A percentile compares a stretch with the other conserved stretches of the same genome.
Evolutionary conservation across 495 filamentous ascomycete species (phyloP).

Genomic region (Penicillium cinerascens): DNA sequence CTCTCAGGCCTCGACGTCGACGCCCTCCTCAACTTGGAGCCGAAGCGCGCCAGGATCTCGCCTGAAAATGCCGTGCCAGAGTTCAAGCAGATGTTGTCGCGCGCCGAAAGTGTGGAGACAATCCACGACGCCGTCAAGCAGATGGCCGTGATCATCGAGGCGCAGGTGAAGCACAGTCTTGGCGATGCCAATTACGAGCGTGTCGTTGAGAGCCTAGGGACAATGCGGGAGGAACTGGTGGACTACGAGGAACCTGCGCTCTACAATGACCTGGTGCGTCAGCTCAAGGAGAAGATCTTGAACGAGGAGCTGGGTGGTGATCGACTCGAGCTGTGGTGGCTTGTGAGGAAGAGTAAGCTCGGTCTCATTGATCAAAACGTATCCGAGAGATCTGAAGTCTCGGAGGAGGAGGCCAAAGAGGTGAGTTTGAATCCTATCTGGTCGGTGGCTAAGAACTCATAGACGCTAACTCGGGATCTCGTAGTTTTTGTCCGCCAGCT

Average conservation of each 20-base stretch:
- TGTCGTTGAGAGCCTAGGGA: slow-evolving; percentile 70
- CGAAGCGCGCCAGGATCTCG: slow-evolving; percentile 63
- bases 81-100: slow-evolving; percentile 77
- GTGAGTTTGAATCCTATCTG: slow-evolving; percentile 29
- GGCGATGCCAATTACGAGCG: slow-evolving; percentile 71
- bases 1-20: slow-evolving; percentile 92
- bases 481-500: slow-evolving; percentile 35
- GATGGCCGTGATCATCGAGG: slow-evolving; percentile 66
- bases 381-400: no score
- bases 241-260: slow-evolving; percentile 69
- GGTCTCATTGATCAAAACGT: slow-evolving; percentile 72
- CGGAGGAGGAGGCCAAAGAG: slow-evolving; percentile 64
- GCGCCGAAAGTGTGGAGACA: slow-evolving; percentile 55
- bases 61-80: slow-evolving; percentile 81
- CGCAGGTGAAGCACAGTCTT: slow-evolving; percentile 65
- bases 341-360: slow-evolving; percentile 60
- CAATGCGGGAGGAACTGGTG: slow-evolving; percentile 73
- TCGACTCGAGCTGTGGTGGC: slow-evolving; percentile 78
- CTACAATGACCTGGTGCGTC: slow-evolving; percentile 72
- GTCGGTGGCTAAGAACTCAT: no score
- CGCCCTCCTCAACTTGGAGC: slow-evolving; percentile 60
- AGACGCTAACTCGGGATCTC: slow-evolving; percentile 12
- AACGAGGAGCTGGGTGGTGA: slow-evolving; percentile 74
- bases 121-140: slow-evolving; percentile 70
- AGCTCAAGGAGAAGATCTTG: slow-evolving; percentile 69